Base-by-base conservation (phyloP, 495 filamentous ascomycete species). In the Penicillium salamii region DNA sequence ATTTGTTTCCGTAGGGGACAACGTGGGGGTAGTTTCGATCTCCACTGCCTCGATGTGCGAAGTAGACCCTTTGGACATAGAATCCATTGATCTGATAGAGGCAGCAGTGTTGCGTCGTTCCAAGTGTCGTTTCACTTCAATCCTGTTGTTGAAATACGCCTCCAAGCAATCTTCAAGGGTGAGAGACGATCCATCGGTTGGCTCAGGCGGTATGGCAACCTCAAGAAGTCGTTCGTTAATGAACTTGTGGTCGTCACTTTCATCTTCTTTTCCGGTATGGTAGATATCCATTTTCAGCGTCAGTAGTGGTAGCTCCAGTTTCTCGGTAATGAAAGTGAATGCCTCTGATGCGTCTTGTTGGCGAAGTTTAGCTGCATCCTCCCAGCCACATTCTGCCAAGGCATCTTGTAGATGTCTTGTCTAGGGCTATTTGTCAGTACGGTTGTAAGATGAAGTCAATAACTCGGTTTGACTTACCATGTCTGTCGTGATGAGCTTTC, bases 271-370 rank as follows among this genome's bases (percentile, higher is more conserved):
- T 3, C 91, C 93, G 6, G 87, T 86, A 52, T 98, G 93, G 54
- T 88, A 97, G 20, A 98, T 85, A 58, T 97, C 91, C 76, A 97
- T 91, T 54, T 95, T 95, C 14, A 98, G 70, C 0, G 92, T 90
- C 17, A 98, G 81, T 7, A 96, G 80, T 5, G 93, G 93, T 21
- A 98, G 67, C 50, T 95, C 83, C 26, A 98, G 75, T 31, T 82
- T 89, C 44, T 88, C 91, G 2, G 92, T 95, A 42, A 98, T 89
- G 67, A 96, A 96, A 0, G 84, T 87, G 63, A 97, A 98, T 2
- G 91, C 92, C 65, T 98, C 93, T 0, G 93, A 97, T 2, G 86
- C 85, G 67, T 98, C 93, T 59, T 98, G 93, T 65, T 98, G 93
- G 47, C 79, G 76, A 21, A 89, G 59, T 34, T 78, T 70, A 13